These are phyloP conservation scores for Nicotiana sylvestris DNA, from an alignment of 257 asterid genomes.

Conservation along the genomic window DNA sequence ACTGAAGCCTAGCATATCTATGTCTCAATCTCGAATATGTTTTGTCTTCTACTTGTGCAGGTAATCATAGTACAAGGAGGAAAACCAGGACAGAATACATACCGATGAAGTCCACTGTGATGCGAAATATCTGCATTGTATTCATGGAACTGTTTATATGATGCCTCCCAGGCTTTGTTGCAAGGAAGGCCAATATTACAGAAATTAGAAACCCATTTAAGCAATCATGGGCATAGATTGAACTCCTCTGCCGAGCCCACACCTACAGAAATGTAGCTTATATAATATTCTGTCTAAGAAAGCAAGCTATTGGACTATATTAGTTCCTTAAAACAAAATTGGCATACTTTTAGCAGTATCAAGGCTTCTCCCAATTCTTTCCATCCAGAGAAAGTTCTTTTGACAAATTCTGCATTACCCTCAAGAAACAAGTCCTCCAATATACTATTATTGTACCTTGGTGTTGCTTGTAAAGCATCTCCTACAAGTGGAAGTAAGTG, in stretches of 20 bases:
- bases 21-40: background rate
- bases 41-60: constrained; percentile 4
- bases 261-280: constrained; percentile 47
- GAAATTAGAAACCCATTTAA: constrained; percentile 78
- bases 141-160: constrained; percentile 67
- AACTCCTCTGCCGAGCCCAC: constrained; percentile 80
- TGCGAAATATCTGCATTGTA: constrained; percentile 79
- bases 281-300: constrained; percentile 15
- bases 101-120: constrained; percentile 86
- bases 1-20: background rate
- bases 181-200: constrained; percentile 65
- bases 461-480: constrained; percentile 59
- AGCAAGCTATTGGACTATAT: background rate
- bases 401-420: constrained; percentile 64
- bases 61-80: background rate
- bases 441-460: constrained; percentile 79
- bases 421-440: constrained; percentile 93
- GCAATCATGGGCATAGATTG: constrained; percentile 79
- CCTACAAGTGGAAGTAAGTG: constrained; percentile 17
- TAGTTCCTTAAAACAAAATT: constrained; percentile 8
- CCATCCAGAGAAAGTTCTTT: constrained; percentile 55
- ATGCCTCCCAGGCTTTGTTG: constrained; percentile 61
- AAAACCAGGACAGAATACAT: constrained; percentile 17
- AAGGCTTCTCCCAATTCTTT: constrained; percentile 79
- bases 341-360: constrained; percentile 73